Conservation (phyloP, 345 rosid species). For the Camelina hispida region DNA sequence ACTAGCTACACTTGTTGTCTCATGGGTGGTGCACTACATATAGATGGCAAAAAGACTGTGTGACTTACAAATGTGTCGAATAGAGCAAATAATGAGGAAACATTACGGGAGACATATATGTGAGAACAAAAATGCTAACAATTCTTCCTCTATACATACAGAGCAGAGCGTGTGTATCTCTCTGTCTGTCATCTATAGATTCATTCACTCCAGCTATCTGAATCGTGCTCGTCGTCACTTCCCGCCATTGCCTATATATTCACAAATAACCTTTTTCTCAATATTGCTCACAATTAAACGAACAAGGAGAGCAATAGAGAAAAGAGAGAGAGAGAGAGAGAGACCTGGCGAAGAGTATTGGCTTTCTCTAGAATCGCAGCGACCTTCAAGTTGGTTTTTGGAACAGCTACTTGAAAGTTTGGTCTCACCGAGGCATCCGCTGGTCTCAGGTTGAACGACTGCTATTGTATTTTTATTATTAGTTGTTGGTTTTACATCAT, state of each 20-base stretch:
- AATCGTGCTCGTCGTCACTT: conserved; percentile 91
- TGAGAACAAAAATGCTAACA: conserved; percentile 5
- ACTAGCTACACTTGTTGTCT: background rate
- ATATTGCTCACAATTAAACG: no score
- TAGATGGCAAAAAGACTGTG: background rate
- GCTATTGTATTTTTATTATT: conserved; percentile 13
- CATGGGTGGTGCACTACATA: no score
- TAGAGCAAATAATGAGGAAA: background rate
- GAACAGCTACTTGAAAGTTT: conserved; percentile 62
- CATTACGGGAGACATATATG: background rate
- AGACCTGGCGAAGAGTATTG: conserved; percentile 92
- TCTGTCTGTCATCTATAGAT: background rate
- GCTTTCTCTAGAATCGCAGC: conserved; percentile 98
- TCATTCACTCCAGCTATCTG: conserved; percentile 84
- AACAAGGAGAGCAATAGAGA: no score
- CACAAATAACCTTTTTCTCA: background rate
- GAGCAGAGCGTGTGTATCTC: background rate
- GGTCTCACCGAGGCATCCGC: conserved; percentile 62
- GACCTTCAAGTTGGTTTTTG: conserved; percentile 83
- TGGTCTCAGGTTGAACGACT: conserved; percentile 93
- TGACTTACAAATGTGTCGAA: background rate
- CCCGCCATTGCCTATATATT: conserved; percentile 75
- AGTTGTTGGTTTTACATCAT: background rate
- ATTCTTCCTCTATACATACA: background rate
- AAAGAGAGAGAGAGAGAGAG: conserved; percentile 38